A percentile compares a stretch with the other conserved stretches of the same genome.
These are phyloP conservation scores for Ambrosiella xylebori DNA, from an alignment of 2,329 filamentous ascomycete genomes.

Conservation along the genomic window DNA sequence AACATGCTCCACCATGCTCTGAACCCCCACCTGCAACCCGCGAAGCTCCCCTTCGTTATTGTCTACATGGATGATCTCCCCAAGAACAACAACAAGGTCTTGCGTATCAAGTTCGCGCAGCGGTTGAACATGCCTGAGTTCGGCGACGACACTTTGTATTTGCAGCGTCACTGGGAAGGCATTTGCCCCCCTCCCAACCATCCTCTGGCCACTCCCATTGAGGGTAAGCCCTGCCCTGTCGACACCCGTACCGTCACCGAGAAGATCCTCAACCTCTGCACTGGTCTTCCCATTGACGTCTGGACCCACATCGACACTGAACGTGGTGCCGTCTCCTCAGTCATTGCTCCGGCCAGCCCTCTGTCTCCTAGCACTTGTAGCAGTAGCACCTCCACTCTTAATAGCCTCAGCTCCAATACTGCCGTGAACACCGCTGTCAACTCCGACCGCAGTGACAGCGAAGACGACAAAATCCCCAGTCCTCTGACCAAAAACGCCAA, in stretches of 20 bases:
- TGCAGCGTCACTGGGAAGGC: conserved; percentile 32
- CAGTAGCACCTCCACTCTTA: neutral
- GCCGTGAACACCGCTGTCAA: neutral
- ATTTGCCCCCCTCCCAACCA: conserved; percentile 31
- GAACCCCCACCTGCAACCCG: conserved; percentile 30
- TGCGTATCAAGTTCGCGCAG: conserved; percentile 34
- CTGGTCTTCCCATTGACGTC: conserved; percentile 7
- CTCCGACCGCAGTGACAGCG: neutral
- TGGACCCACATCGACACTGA: conserved; percentile 10
- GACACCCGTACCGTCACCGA: conserved; percentile 17
- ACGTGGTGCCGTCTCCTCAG: conserved; percentile 10
- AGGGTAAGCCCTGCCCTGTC: conserved; percentile 20
- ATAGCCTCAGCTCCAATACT: neutral
- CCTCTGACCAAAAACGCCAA: neutral
- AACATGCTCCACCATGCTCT: conserved; percentile 30
- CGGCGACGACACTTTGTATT: conserved; percentile 27
- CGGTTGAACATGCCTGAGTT: conserved; percentile 28
- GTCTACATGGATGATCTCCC: conserved; percentile 38
- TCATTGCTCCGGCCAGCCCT: conserved; percentile 3
- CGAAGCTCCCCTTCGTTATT: conserved; percentile 34
- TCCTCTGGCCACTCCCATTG: conserved; percentile 25
- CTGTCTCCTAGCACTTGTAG: neutral
- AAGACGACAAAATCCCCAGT: neutral
- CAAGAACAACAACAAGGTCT: conserved; percentile 39
- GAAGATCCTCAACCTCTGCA: conserved; percentile 15